phyloP scores from a whole-genome alignment of 495 filamentous ascomycete genomes.

The Tuber calosporum region DNA sequence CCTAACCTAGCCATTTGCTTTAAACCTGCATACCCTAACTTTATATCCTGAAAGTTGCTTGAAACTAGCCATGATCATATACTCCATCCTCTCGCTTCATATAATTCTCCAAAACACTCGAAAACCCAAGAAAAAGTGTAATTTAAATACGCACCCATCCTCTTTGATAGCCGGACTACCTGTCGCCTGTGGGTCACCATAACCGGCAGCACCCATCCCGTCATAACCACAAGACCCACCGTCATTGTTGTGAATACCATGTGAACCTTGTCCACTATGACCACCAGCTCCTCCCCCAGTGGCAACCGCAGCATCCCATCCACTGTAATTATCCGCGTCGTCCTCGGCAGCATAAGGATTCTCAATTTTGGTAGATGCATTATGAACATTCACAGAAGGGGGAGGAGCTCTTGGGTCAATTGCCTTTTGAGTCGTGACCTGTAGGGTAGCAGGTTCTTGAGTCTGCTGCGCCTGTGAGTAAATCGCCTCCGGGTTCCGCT shows the following conservation, averaged over 20 bases:
- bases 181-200: constrained; percentile 42
- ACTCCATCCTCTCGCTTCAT: constrained; percentile 41
- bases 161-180: constrained; percentile 77
- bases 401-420: constrained; percentile 39
- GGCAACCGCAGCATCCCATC: constrained; percentile 38
- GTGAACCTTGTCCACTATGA: constrained; percentile 48
- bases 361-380: constrained; percentile 25
- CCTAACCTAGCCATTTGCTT: constrained; percentile 24
- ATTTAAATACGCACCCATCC: constrained; percentile 82
- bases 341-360: constrained; percentile 31
- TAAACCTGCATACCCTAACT: constrained; percentile 21
- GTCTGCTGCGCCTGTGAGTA: constrained; percentile 24
- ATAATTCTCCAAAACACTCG: constrained; percentile 29
- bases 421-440: constrained; percentile 28
- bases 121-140: constrained; percentile 36
- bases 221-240: constrained; percentile 46
- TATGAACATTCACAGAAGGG: constrained; percentile 23
- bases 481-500: constrained; percentile 17
- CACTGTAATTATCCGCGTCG: constrained; percentile 35
- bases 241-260: constrained; percentile 40
- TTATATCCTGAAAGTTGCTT: constrained; percentile 17
- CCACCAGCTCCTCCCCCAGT: constrained; percentile 23
- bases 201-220: constrained; percentile 40
- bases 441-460: constrained; percentile 1
- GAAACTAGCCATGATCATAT: constrained; percentile 29